Evolutionary conservation across 1,284 basidiomycete genomes (phyloP).

Genomic region (Schizophyllum amplum): DNA sequence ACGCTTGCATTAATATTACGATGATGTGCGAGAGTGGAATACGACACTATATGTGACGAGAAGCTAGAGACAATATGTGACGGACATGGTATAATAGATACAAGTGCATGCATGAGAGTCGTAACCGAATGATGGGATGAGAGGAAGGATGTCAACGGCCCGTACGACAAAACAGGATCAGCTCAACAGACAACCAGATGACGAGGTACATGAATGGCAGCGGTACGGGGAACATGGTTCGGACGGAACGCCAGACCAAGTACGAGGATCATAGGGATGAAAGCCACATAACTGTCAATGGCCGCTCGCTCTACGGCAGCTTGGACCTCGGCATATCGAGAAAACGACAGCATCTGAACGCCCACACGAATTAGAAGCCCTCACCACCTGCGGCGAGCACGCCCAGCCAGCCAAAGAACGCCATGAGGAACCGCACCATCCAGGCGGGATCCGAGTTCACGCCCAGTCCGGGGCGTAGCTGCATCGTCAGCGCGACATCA

Average conservation of each 20-base stretch:
- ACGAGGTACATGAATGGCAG: neutral
- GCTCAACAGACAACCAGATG: neutral
- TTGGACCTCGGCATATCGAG: neutral
- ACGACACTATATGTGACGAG: too few species aligned
- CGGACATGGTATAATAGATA: neutral
- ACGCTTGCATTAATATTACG: too few species aligned
- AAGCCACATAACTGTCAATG: neutral
- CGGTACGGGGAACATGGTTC: neutral
- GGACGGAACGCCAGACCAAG: neutral
- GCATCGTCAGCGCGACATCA: slow-evolving; percentile 69
- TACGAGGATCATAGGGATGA: neutral
- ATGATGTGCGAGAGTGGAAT: too few species aligned
- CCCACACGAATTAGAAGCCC: neutral
- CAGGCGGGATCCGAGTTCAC: slow-evolving; percentile 65
- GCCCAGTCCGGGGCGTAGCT: slow-evolving; percentile 59
- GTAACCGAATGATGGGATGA: neutral
- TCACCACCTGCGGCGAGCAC: slow-evolving; percentile 25
- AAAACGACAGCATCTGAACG: neutral
- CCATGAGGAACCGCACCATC: slow-evolving; percentile 71
- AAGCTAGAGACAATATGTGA: neutral
- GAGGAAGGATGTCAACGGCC: neutral
- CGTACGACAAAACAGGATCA: neutral
- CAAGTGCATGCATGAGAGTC: neutral
- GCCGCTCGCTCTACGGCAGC: neutral
- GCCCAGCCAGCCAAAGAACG: slow-evolving; percentile 70